These are phyloP conservation scores for Vanderwaltozyma polyspora DNA, from an alignment of 805 yeast species.

Conservation along the genomic window DNA sequence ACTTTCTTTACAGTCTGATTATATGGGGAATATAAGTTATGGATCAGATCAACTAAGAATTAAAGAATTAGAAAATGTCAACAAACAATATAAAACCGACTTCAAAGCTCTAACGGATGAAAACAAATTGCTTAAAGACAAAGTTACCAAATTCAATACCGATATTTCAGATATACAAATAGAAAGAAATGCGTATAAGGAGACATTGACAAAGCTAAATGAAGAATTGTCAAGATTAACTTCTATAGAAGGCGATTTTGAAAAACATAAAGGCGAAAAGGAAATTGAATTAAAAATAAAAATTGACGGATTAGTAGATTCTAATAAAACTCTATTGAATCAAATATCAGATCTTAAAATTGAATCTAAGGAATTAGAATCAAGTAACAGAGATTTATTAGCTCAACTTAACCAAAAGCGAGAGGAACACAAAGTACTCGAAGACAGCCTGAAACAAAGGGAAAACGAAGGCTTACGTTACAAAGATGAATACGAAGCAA, in stretches of 20 bases:
- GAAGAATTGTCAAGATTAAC: constrained; percentile 20
- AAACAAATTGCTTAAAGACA: not conserved
- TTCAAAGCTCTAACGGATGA: constrained; percentile 2
- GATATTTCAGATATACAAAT: constrained; percentile 13
- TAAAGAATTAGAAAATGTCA: constrained; percentile 1
- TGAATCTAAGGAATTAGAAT: not conserved
- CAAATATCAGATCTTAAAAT: not conserved
- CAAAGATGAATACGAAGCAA: not conserved
- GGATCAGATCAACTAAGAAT: not conserved
- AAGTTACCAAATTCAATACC: constrained; percentile 2
- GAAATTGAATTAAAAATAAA: constrained; percentile 4
- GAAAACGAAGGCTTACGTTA: not conserved
- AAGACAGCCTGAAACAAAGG: not conserved
- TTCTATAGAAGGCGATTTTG: constrained; percentile 8
- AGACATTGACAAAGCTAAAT: constrained; percentile 19
- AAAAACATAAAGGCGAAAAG: constrained; percentile 2
- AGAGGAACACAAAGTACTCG: not conserved
- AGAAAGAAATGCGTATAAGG: constrained; percentile 23
- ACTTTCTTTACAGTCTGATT: not conserved
- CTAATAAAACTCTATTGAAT: not conserved
- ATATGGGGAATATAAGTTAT: not conserved
- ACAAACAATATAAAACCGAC: constrained; percentile 4
- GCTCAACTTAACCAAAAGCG: too few species aligned
- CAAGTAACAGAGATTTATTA: too few species aligned
- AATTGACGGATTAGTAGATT: not conserved